Percentiles rank a stretch among this genome's conserved stretches.
Conservation (phyloP, 2,329 filamentous ascomycete species). For the Pestalotiopsis sp. region DNA sequence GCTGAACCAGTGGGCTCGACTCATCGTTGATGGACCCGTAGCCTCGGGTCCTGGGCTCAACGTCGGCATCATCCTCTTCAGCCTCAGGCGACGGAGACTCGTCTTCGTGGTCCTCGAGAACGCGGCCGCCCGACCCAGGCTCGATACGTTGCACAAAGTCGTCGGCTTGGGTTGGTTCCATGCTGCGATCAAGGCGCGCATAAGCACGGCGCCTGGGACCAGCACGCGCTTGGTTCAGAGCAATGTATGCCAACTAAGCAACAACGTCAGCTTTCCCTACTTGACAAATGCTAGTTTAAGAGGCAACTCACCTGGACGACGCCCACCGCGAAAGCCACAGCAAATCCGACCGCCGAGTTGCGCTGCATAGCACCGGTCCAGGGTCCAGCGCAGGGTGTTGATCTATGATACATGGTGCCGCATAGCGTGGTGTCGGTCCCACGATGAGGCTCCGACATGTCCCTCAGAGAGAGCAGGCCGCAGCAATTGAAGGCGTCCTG, state of each 20-base stretch:
- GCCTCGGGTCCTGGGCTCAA: not conserved
- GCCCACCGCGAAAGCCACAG: slow-evolving; percentile 52
- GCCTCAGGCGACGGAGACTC: not conserved
- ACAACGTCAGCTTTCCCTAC: not conserved
- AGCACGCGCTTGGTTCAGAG: not conserved
- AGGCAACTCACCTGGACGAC: slow-evolving; percentile 50
- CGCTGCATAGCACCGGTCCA: slow-evolving; percentile 59
- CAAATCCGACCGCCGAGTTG: slow-evolving; percentile 55
- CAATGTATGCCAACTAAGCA: not conserved
- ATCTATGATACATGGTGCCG: slow-evolving; percentile 44
- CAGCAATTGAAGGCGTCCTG: slow-evolving; percentile 70
- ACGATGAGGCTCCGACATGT: slow-evolving; percentile 58
- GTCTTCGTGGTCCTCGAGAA: not conserved
- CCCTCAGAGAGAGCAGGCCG: slow-evolving; percentile 56
- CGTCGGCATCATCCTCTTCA: not conserved
- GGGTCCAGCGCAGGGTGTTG: slow-evolving; percentile 46
- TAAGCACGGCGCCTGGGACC: not conserved
- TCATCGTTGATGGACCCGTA: slow-evolving; percentile 16
- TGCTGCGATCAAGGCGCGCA: not conserved
- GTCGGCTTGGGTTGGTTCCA: not conserved
- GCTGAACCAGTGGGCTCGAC: slow-evolving; percentile 17
- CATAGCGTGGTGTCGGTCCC: slow-evolving; percentile 39
- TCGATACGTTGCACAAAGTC: not conserved
- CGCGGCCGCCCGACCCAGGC: not conserved
- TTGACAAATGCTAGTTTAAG: not conserved